These are phyloP conservation scores for Hexamita inflata DNA, from an alignment of 208 protist genomes.

Conservation along the genomic window DNA sequence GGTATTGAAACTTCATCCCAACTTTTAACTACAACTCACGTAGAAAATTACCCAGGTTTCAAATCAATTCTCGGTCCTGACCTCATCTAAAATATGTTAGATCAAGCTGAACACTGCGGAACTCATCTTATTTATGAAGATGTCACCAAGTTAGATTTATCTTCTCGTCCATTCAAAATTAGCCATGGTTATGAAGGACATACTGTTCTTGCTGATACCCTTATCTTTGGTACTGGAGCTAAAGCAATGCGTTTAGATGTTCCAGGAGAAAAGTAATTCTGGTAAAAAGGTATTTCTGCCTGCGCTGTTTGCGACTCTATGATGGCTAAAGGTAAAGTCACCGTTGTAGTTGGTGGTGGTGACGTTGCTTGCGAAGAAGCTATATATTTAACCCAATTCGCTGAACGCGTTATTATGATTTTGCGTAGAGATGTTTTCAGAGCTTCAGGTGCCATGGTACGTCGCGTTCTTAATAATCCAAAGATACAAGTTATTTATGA, in stretches of 20 bases:
- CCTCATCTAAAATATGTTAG: not conserved
- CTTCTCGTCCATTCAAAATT: conserved; percentile 24
- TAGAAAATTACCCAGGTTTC: conserved; percentile 27
- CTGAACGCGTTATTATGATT: not conserved
- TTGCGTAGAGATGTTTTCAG: conserved; percentile 17
- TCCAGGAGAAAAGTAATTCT: conserved; percentile 10
- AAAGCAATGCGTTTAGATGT: not conserved
- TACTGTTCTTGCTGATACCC: conserved; percentile 3
- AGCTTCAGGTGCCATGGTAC: conserved; percentile 19
- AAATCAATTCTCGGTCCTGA: conserved; percentile 3
- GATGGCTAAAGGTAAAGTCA: conserved; percentile 16
- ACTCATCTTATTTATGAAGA: conserved; percentile 22
- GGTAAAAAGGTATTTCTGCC: conserved; percentile 25
- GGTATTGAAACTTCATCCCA: conserved; percentile 24
- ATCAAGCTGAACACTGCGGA: conserved; percentile 24
- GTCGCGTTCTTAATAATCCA: not conserved
- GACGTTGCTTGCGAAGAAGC: conserved; percentile 27
- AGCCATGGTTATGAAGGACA: conserved; percentile 19
- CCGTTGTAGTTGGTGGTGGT: conserved; percentile 23
- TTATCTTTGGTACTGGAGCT: conserved; percentile 30
- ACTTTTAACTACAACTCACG: conserved; percentile 24
- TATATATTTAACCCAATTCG: not conserved
- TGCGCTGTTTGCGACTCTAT: conserved; percentile 28
- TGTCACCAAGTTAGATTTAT: conserved; percentile 5
- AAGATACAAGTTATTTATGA: conserved; percentile 19